phyloP scores from a whole-genome alignment of 805 yeast genomes.

The Kodamaea fukazawae region DNA sequence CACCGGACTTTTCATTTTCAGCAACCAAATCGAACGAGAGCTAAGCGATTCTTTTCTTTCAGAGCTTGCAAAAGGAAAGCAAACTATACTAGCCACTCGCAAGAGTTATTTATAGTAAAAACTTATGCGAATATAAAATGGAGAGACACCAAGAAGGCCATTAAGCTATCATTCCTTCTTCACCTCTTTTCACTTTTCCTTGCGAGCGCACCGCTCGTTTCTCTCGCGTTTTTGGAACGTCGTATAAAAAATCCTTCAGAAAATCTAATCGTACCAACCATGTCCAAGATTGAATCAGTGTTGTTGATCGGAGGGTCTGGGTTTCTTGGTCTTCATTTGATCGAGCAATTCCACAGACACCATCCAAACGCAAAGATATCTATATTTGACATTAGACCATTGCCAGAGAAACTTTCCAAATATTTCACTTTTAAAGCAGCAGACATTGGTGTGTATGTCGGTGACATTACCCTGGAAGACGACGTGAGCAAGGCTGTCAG shows the following conservation, averaged over 20 bases:
- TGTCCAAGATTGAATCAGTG: conserved; percentile 47
- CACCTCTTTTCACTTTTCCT: no score
- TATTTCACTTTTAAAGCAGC: conserved; percentile 71
- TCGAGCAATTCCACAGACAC: conserved; percentile 73
- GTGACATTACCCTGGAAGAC: conserved; percentile 75
- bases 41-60: no score
- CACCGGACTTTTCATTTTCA: no score
- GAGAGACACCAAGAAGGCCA: no score
- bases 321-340: conserved; percentile 85
- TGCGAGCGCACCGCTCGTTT: no score
- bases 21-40: no score
- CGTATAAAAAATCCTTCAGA: background rate
- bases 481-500: conserved; percentile 67
- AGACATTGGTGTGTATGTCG: conserved; percentile 62
- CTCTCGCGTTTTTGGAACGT: no score
- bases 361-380: conserved; percentile 69
- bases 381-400: conserved; percentile 88
- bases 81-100: no score
- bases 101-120: no score
- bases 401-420: conserved; percentile 68
- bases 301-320: conserved; percentile 95
- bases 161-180: no score
- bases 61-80: no score
- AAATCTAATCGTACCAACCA: conserved; percentile 1
- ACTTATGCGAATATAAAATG: no score